Evolutionary conservation across 164 flowering plant species (phyloP).

Genomic region (Paratinospora sagittata): DNA sequence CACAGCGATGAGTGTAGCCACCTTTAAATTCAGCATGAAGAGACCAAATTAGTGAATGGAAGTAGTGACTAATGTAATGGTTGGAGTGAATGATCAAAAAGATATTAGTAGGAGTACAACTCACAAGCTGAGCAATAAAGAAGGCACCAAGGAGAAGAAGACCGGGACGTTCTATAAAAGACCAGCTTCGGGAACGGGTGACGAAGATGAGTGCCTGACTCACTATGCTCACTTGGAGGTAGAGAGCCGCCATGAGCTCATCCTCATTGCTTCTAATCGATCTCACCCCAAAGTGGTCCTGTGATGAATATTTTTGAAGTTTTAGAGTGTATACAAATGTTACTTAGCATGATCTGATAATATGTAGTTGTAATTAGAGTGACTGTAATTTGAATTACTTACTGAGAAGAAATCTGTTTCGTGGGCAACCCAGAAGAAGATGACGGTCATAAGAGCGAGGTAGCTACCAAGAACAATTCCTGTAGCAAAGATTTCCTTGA

Average conservation of each 20-base stretch:
- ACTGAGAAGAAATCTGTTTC: slow-evolving; percentile 32
- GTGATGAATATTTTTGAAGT: background rate
- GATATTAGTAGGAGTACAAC: background rate
- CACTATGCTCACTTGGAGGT: slow-evolving; percentile 29
- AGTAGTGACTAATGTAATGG: background rate
- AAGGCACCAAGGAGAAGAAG: slow-evolving; percentile 21
- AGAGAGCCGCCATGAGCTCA: slow-evolving; percentile 24
- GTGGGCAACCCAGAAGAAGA: slow-evolving; percentile 31
- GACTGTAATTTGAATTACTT: slow-evolving; percentile 8
- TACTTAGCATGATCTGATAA: background rate
- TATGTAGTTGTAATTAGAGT: no score
- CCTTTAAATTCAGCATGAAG: slow-evolving; percentile 3
- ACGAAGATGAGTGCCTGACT: slow-evolving; percentile 31
- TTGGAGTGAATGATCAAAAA: no score
- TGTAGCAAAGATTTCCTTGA: slow-evolving; percentile 37
- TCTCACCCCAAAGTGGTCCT: slow-evolving; percentile 25
- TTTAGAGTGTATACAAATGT: background rate
- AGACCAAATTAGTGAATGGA: background rate
- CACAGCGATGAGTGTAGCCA: slow-evolving; percentile 25
- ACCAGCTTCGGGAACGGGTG: slow-evolving; percentile 29
- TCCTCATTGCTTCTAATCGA: slow-evolving; percentile 16
- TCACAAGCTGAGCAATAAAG: slow-evolving; percentile 22
- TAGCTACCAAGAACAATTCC: slow-evolving; percentile 36
- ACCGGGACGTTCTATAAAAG: slow-evolving; percentile 28
- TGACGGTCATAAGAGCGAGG: slow-evolving; percentile 31